Base-by-base conservation (phyloP, 139 green algal species). In the Asterochloris erici region DNA sequence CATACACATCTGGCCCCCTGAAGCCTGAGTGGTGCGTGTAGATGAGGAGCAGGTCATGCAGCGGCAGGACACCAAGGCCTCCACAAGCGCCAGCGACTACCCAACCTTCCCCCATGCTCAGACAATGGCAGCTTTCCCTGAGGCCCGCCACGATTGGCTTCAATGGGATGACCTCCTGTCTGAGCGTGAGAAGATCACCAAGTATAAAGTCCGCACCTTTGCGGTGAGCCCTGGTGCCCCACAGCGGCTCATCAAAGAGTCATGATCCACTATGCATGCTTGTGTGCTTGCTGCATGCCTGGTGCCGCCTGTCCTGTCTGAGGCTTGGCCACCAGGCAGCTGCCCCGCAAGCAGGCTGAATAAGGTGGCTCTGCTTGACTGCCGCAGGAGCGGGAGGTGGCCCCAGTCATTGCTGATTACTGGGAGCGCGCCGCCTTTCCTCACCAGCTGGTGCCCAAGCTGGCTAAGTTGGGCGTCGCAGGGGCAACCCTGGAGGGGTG, bases 401-500 rank as follows among this genome's bases (percentile, higher is more conserved):
- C 96, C 1, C 96, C 96, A 11, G 82, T 98, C 19, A 96, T 98
- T 54, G 82, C 88, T 12, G 89, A 90, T 54, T 98, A 93, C 82
- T 98, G 96, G 96, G 96, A 98, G 85, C 79, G 83, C 0, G 95
- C 95, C 0, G 94, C 96, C 74, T 98, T 98, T 69, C 96, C 96
- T 0, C 87, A 92, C 79, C 47, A 91, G 79, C 83, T 98, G 70
- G 86, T 98, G 14, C 91, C 93, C 24, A 89, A 92, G 84, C 79
- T 96, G n/a, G 89, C 85, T 19, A 83, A 88, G 71, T 90, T 98
- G 28, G 84, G 84, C 68, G 84, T 98, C 21, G 95, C 91, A 6
- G 95, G 95, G 0, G 91, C 87, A 13, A 92, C 81, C 61, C 93
- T 98, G 76, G 86, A 91, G 78, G 93, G 93, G 27, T 54, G 38